phyloP scores from a whole-genome alignment of 2,329 filamentous ascomycete species.

The Tolypocladium sp. region DNA sequence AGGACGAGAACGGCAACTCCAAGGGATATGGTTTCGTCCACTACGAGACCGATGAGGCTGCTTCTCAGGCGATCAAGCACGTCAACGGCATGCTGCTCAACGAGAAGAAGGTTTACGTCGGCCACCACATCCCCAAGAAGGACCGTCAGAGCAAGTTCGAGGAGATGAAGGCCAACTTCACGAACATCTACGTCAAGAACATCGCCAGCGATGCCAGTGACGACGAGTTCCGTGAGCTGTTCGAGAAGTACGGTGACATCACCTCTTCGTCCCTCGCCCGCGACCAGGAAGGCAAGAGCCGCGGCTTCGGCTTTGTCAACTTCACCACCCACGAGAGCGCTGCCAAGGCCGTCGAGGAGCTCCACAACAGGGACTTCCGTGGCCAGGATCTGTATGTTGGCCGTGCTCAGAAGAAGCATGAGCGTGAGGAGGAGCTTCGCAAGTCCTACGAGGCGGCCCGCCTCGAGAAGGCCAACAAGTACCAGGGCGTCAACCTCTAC shows the following conservation, averaged over 20 bases:
- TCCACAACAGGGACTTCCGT: constrained; percentile 87
- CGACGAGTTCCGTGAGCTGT: constrained; percentile 88
- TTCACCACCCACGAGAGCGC: constrained; percentile 88
- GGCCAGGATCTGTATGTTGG: constrained; percentile 96
- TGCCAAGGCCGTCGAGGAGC: constrained; percentile 74
- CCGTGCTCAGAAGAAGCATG: constrained; percentile 99
- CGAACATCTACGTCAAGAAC: constrained; percentile 99
- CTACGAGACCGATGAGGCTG: constrained; percentile 98
- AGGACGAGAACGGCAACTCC: constrained; percentile 93
- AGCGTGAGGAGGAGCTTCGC: constrained; percentile 98
- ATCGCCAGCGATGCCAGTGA: constrained; percentile 76
- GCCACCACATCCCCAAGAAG: constrained; percentile 99
- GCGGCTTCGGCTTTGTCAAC: constrained; percentile 94
- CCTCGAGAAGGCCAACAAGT: constrained; percentile 97
- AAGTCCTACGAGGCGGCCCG: constrained; percentile 98
- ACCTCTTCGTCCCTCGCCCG: constrained; percentile 92
- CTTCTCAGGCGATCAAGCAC: constrained; percentile 95
- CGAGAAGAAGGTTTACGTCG: constrained; percentile 99
- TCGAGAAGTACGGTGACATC: constrained; percentile 87
- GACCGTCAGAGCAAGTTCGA: constrained; percentile 99
- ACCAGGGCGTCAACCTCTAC: constrained; percentile 98
- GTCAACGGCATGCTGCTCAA: constrained; percentile 99
- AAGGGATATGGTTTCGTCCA: constrained; percentile 99
- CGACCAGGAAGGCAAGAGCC: constrained; percentile 83
- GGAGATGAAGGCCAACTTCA: constrained; percentile 99